Base-by-base conservation (phyloP, 2,329 filamentous ascomycete species). In the Ophiostoma perfectum region DNA sequence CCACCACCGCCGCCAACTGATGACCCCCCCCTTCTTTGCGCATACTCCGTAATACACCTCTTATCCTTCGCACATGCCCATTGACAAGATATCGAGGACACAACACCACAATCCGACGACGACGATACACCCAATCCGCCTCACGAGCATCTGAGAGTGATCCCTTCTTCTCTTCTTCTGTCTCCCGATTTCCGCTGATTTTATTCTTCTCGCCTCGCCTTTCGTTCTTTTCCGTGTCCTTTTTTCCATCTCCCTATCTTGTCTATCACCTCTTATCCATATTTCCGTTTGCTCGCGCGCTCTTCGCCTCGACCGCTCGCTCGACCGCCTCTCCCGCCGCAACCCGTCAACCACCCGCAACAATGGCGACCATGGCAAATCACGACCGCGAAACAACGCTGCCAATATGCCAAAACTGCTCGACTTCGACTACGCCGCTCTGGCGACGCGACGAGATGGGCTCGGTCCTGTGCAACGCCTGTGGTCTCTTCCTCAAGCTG, bases 371-470 rank as follows among this genome's bases (percentile, higher is more conserved):
- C 78, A 70, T 80, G 75, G 80, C 81, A 81, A 83, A 82, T 76
- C 78, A 82, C 75, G 79, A 84, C 73, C 79, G 86, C 79, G 83
- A 87, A 82, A 81, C 82, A 68, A 84, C 88, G 81, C 90, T 98
- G 93, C 93, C 94, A 72, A 91, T 93, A 73, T 99, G 95, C 80
- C 92, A 96, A 78, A 99, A 99, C 79, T 99, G 95, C 81, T 87
- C 88, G 72, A 99, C 95, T 62, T 96, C 92, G 58, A 98, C 93
- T 66, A 99, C 95, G 63, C 95, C 95, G 58, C 82, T 99, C 77
- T 99, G 95, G 95, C 91, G 95, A 75, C 90, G 95, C 81, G 95
- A 99, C 84, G 95, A 99, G 82, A 88, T 90, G 75, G 95, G 95
- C 73, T 90, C 93, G 0, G 94, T 99, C 49, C 90, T 99, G 66